phyloP scores from a whole-genome alignment of 139 green algal genomes.

The Micractinium conductrix region DNA sequence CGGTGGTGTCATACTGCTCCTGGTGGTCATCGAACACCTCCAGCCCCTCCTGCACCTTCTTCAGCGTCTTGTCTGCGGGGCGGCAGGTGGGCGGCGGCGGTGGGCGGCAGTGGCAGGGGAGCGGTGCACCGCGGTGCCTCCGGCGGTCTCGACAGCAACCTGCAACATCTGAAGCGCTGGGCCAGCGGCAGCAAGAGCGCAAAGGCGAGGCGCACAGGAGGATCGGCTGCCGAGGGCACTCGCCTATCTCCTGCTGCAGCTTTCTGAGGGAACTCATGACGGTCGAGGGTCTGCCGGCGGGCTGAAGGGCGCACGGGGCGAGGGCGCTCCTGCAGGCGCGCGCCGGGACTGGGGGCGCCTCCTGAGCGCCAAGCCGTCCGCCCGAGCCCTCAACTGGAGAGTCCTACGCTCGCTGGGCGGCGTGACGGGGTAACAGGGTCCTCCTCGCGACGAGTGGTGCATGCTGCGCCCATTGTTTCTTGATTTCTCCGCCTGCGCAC shows the following conservation, averaged over 20 bases:
- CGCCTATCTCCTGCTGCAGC: conserved; percentile 91
- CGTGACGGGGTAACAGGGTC: too few relatives aligned
- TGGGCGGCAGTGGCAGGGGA: background rate
- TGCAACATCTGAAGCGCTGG: background rate
- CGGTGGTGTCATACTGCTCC: conserved; percentile 94
- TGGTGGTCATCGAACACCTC: conserved; percentile 97
- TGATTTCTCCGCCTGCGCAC: too few relatives aligned
- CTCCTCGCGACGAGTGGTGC: too few relatives aligned
- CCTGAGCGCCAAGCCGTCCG: too few relatives aligned
- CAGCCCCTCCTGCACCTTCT: conserved; percentile 96
- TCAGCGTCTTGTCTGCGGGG: conserved; percentile 81
- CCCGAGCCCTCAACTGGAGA: too few relatives aligned
- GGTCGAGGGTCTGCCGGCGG: background rate
- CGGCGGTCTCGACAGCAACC: background rate
- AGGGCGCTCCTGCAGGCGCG: too few relatives aligned
- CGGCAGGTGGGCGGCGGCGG: background rate
- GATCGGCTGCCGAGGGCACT: background rate
- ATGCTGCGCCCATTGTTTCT: too few relatives aligned
- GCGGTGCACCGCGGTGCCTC: background rate
- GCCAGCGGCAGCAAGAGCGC: too few relatives aligned
- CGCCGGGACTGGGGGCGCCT: too few relatives aligned
- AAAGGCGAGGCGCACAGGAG: background rate
- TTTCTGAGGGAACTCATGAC: conserved; percentile 88
- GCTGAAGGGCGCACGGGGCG: background rate
- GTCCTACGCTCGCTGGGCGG: too few relatives aligned